Evolutionary conservation across 208 protist genomes (phyloP), one percentile per base, ranked within the genome.

Genomic region (Strigomonas oncopelti): DNA sequence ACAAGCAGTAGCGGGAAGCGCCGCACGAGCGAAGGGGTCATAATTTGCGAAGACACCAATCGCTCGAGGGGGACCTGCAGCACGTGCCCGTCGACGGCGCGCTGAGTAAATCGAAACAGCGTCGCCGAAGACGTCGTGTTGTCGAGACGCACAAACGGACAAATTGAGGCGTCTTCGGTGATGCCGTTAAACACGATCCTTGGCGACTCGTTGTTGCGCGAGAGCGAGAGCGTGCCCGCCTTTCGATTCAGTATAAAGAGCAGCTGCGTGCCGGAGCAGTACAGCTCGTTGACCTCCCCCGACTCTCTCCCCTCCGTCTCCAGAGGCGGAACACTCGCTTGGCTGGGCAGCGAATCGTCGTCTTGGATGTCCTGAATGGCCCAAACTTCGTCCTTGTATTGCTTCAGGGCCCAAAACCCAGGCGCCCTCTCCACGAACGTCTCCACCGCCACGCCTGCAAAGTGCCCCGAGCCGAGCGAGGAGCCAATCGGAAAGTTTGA

Each of bases 341-440:
- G 91, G 14, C 77, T 86, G 1, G 85, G 81, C 74, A 92, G 74
- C 24, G 88, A 94, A 63, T 96, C 91, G 18, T 61, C 72, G 58
- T 96, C 91, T 67, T 92, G 81, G 7, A 94, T 72, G 67, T 96
- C 91, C 67, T 96, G 91, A 63, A 96, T 82, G n/a, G 80, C 87
- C 91, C 91, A 96, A 13, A 94, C 55, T 11, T 46, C 62, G 48
- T 78, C 69, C 8, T 70, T 54, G 18, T 67, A 63, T 9, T 71
- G 70, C 62, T 88, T 81, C 32, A 96, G 65, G 9, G 77, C 76
- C 7, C 63, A 63, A 62, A 90, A 94, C 55, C 88, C 77, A 0
- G 84, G 78, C 7, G 83, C 65, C 18, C 77, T 67, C 29, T 84
- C 59, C 28, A 69, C 54, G 61, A 94, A 92, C 9, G 71, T 78